Evolutionary conservation across 345 rosid species (phyloP), one percentile per base, ranked within the genome.

Genomic region (Stellera chamaejasme): DNA sequence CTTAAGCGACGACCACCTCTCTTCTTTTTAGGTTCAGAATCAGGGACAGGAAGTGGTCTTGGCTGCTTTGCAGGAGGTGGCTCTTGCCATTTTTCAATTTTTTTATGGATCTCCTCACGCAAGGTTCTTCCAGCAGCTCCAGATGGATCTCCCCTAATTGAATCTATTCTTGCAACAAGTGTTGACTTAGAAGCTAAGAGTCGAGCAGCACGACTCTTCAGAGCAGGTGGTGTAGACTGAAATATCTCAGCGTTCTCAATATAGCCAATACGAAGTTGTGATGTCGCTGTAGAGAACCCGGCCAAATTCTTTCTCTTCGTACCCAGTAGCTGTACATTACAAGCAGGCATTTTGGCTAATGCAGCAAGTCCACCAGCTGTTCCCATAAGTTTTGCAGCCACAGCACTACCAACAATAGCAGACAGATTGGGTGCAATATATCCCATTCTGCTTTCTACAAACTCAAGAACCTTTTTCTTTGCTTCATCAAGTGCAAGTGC

Each of bases 41-140:
- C 97, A 55, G 97, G 97, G 67, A 89, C 96, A 13, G 99, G 99
- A 70, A 93, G 96, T 4, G 97, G 97, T 72, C 72, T 89, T 68
- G 96, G 95, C 70, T 89, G 96, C 81, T 84, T 93, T 52, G 97
- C 94, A 54, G 95, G 97, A 68, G 99, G 97, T 26, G 94, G 96
- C 73, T 93, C 96, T 67, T 93, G 97, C 95, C 97, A 89, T 70
- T 89, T 93, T 66, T 89, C 96, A 66, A 93, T 87, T 71, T 89
- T 93, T 81, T 93, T 93, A 47, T 60, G 73, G 9, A 93, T 82
- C 52, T 76, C 87, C 43, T 89, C 97, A 52, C 75, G 72, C 4
- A 87, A 74, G 16, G 75, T 66, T 68, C 82, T 84, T 65, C 99
- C 96, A 58, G 82, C 79, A 54, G 53, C 76, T 23, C 99, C 97